Conservation (phyloP, 768 basidiomycete genomes). For the Lactarius hatsudake region DNA sequence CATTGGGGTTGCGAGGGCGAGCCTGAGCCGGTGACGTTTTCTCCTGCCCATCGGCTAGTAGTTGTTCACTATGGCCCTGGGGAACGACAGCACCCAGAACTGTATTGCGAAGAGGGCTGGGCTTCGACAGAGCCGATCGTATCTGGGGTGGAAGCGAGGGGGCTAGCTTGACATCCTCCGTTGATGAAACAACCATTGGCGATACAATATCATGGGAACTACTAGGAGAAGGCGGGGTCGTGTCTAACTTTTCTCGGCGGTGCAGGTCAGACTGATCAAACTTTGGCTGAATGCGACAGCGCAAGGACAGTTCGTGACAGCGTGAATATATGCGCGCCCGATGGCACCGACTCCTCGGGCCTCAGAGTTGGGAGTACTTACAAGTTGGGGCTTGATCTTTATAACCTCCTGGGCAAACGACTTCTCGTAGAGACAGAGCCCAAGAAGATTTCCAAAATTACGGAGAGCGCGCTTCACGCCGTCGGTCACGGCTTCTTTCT, state of each 20-base stretch:
- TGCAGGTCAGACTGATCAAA: slow-evolving; percentile 67
- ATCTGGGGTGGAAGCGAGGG: not conserved
- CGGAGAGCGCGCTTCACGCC: slow-evolving; percentile 87
- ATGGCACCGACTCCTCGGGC: not conserved
- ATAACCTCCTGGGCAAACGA: slow-evolving; percentile 76
- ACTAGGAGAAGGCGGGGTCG: slow-evolving; percentile 4
- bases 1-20: not conserved
- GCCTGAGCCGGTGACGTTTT: not conserved
- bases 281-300: slow-evolving; percentile 46
- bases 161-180: slow-evolving; percentile 8
- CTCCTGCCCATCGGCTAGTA: not conserved
- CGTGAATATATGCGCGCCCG: slow-evolving; percentile 16
- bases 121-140: slow-evolving; percentile 9
- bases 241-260: slow-evolving; percentile 53
- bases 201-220: slow-evolving; percentile 8
- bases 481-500: slow-evolving; percentile 98
- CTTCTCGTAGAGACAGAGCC: slow-evolving; percentile 98
- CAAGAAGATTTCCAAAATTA: slow-evolving; percentile 91
- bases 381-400: slow-evolving; percentile 83
- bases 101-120: slow-evolving; percentile 10
- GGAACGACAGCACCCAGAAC: not conserved
- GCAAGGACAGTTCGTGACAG: slow-evolving; percentile 1
- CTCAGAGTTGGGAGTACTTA: slow-evolving; percentile 41
- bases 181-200: slow-evolving; percentile 7
- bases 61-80: not conserved